Evolutionary conservation across 2,329 filamentous ascomycete species (phyloP).

Genomic region (Monilinia laxa): DNA sequence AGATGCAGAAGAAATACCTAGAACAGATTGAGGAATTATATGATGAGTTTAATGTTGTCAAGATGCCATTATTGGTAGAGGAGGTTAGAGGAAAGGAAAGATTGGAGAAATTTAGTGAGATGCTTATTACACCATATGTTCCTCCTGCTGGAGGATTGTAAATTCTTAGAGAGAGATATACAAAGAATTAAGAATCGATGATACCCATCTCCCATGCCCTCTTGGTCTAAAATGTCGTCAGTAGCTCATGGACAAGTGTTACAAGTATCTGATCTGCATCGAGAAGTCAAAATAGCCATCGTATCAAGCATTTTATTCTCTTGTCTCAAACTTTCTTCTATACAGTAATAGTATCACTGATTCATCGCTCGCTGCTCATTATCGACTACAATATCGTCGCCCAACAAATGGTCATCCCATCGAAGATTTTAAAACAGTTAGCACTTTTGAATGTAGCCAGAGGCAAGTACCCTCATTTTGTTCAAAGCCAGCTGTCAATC

Average conservation of each 20-base stretch:
- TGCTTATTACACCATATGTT: constrained; percentile 74
- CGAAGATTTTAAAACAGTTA: background rate
- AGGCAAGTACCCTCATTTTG: background rate
- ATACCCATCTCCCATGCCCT: constrained; percentile 13
- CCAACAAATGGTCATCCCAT: background rate
- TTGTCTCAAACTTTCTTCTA: too few relatives aligned
- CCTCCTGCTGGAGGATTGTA: constrained; percentile 53
- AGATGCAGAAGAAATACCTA: constrained; percentile 99
- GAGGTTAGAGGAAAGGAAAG: constrained; percentile 95
- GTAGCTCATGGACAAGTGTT: background rate
- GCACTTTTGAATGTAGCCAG: background rate
- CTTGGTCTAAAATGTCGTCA: background rate
- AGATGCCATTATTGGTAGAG: constrained; percentile 94
- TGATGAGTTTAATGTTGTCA: constrained; percentile 98
- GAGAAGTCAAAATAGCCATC: background rate
- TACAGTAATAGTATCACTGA: too few relatives aligned
- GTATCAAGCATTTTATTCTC: background rate
- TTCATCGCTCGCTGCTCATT: too few relatives aligned
- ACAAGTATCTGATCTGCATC: background rate
- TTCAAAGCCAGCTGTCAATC: background rate
- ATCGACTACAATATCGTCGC: too few relatives aligned
- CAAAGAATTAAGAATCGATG: constrained; percentile 20
- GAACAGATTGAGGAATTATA: constrained; percentile 99
- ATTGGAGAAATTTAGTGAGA: constrained; percentile 84
- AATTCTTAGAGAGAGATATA: constrained; percentile 13